Evolutionary conservation across 331 rosid genomes (phyloP).

Genomic region (Dryas integrifolia): DNA sequence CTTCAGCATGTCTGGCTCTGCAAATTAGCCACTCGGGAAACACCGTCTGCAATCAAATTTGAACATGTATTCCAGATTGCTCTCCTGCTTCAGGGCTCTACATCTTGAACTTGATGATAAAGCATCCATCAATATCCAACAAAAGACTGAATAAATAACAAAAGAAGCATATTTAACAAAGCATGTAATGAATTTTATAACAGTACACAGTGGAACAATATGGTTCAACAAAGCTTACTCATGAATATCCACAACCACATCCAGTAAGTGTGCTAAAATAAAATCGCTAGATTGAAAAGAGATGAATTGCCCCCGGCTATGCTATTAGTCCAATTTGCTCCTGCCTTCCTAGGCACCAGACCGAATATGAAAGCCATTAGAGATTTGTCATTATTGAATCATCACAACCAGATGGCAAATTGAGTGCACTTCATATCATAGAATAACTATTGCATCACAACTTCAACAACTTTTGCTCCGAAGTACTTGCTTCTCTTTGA

Average conservation of each 20-base stretch:
- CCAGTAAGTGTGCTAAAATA: background rate
- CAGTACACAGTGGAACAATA: background rate
- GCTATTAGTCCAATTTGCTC: background rate
- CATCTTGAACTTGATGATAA: background rate
- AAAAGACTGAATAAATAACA: background rate
- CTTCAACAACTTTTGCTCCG: background rate
- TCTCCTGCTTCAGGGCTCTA: background rate
- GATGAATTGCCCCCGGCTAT: background rate
- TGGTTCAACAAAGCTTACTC: background rate
- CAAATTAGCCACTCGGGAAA: too few relatives aligned
- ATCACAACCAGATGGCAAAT: background rate
- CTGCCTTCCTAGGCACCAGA: slow-evolving; percentile 1
- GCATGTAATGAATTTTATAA: background rate
- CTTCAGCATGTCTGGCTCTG: background rate
- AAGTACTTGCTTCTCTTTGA: background rate
- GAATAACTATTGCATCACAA: background rate
- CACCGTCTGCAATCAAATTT: background rate
- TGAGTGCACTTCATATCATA: background rate
- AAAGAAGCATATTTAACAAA: background rate
- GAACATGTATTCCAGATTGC: background rate
- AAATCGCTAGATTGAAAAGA: background rate
- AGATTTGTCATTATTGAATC: background rate
- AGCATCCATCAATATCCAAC: background rate
- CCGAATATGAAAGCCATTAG: background rate
- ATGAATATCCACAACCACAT: background rate